A percentile compares a stretch with the other conserved stretches of the same genome.
These are phyloP conservation scores for Blastobotrys robertii DNA, from an alignment of 805 yeast species.

Conservation along the genomic window DNA sequence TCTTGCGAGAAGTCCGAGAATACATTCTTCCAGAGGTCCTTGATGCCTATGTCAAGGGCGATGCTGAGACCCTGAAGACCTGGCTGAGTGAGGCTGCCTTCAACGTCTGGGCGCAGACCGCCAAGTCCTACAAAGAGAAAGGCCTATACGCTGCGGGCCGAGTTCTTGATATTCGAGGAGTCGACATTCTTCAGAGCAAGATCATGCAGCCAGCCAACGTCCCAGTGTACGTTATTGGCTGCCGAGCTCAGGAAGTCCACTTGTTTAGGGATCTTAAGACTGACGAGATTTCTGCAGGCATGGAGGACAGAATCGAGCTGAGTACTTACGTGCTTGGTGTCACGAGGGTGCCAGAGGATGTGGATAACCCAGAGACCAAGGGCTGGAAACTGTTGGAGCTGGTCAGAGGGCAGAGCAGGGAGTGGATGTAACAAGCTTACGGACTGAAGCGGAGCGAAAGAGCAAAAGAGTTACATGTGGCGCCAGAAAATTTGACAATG, in stretches of 20 bases:
- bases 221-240: conserved; percentile 87
- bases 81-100: conserved; percentile 98
- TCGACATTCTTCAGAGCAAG: conserved; percentile 83
- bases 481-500: background rate
- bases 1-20: conserved; percentile 76
- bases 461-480: background rate
- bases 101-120: conserved; percentile 88
- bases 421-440: conserved; percentile 42
- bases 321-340: conserved; percentile 95
- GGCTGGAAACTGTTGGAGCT: conserved; percentile 97
- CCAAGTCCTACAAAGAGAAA: conserved; percentile 85
- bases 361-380: conserved; percentile 82
- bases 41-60: conserved; percentile 92
- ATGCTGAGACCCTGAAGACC: conserved; percentile 64
- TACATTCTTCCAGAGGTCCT: conserved; percentile 90
- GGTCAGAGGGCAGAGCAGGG: conserved; percentile 87
- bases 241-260: conserved; percentile 94
- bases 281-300: conserved; percentile 92
- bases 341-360: conserved; percentile 85
- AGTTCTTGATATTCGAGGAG: conserved; percentile 89
- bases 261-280: conserved; percentile 82
- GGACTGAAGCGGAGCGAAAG: background rate
- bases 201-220: conserved; percentile 80
- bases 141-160: conserved; percentile 85
- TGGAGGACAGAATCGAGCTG: conserved; percentile 84